These are phyloP conservation scores for Pluteus cervinus DNA, from an alignment of 768 basidiomycete genomes.

Conservation along the genomic window DNA sequence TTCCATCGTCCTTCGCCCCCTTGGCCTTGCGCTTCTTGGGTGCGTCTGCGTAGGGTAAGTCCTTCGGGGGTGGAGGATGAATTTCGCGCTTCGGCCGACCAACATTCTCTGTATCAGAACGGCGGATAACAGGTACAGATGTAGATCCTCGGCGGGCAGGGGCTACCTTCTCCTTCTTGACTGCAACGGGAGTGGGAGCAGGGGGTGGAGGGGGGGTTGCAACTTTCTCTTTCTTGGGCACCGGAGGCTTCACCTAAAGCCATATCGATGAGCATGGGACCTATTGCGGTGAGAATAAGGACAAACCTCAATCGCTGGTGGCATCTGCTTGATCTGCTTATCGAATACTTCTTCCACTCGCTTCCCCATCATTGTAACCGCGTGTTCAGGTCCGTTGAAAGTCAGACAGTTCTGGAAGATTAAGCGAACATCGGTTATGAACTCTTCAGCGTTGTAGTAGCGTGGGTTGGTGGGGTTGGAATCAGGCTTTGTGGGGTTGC, in stretches of 20 bases:
- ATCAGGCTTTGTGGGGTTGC: conserved; percentile 76
- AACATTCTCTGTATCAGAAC: conserved; percentile 57
- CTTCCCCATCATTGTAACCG: conserved; percentile 72
- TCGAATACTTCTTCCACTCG: conserved; percentile 82
- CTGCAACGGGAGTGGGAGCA: conserved; percentile 33
- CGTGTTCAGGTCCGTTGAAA: conserved; percentile 93
- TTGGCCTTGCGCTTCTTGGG: conserved; percentile 70
- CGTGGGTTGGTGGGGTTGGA: conserved; percentile 65
- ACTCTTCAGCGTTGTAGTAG: conserved; percentile 73
- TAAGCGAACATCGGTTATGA: conserved; percentile 77
- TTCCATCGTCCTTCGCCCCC: conserved; percentile 56
- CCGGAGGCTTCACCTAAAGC: conserved; percentile 36
- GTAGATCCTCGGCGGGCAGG: conserved; percentile 69
- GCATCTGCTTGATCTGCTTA: conserved; percentile 81
- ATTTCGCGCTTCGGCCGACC: conserved; percentile 97
- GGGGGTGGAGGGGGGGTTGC: conserved; percentile 38
- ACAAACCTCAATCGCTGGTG: conserved; percentile 68
- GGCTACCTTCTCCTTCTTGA: conserved; percentile 39
- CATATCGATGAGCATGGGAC: conserved; percentile 10
- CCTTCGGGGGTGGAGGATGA: conserved; percentile 91
- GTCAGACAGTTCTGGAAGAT: conserved; percentile 84
- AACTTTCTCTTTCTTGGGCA: conserved; percentile 39
- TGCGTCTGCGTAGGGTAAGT: conserved; percentile 74
- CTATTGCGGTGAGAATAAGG: conserved; percentile 6
- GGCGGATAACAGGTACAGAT: conserved; percentile 77